phyloP scores from a whole-genome alignment of 345 rosid genomes.

The Zanthoxylum bungeanum region DNA sequence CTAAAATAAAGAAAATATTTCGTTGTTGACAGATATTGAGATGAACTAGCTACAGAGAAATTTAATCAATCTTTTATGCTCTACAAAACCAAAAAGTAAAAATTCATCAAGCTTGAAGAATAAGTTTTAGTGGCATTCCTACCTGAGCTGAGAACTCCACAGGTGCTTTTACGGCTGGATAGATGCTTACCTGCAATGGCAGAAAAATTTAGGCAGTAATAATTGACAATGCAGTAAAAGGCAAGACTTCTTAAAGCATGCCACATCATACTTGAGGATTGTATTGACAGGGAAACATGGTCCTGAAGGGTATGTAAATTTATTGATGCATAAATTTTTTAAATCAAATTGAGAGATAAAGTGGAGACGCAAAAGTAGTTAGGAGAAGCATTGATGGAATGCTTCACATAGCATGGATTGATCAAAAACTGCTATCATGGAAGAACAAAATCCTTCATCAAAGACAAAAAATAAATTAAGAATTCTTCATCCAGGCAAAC shows the following conservation, averaged over 20 bases:
- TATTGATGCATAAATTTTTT: neutral
- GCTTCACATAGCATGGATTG: neutral
- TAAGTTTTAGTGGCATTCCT: slow-evolving; percentile 5
- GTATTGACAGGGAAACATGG: neutral
- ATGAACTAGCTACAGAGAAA: neutral
- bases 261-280: neutral
- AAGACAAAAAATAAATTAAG: neutral
- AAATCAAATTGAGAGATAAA: neutral
- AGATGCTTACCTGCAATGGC: slow-evolving; percentile 61
- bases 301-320: neutral
- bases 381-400: neutral
- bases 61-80: neutral
- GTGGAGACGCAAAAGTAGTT: neutral
- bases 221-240: neutral
- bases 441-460: neutral
- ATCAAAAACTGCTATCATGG: neutral
- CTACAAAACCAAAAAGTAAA: neutral
- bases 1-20: neutral
- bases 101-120: neutral
- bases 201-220: neutral
- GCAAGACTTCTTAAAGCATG: neutral
- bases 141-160: slow-evolving; percentile 86
- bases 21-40: neutral
- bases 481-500: neutral
- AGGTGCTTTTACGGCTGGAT: slow-evolving; percentile 82